These are phyloP conservation scores for Botryotinia convoluta DNA, from an alignment of 2,329 filamentous ascomycete genomes.

Conservation along the genomic window DNA sequence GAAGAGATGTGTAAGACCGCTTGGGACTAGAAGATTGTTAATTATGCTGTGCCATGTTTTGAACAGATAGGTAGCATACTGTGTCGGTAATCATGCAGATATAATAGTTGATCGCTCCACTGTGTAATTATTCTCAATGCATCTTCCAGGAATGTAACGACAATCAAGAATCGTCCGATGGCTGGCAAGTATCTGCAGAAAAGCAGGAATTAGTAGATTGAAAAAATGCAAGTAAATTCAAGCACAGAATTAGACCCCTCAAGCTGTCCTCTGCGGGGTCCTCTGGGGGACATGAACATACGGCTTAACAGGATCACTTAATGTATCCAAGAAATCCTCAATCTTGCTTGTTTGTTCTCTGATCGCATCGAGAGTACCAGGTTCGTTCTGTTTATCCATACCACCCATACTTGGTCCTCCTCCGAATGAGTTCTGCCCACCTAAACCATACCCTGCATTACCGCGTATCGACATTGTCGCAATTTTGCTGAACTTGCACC, in stretches of 20 bases:
- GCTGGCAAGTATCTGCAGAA: conserved; percentile 77
- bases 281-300: conserved; percentile 50
- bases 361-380: conserved; percentile 70
- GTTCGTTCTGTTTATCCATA: conserved; percentile 36
- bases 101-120: conserved; percentile 92
- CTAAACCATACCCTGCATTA: conserved; percentile 46
- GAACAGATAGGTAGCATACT: conserved; percentile 55
- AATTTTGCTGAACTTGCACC: conserved; percentile 34
- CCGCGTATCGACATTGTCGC: conserved; percentile 55
- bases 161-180: conserved; percentile 95
- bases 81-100: conserved; percentile 86
- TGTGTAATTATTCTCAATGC: conserved; percentile 94
- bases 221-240: not conserved
- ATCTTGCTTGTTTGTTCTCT: conserved; percentile 97
- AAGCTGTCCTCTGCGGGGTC: conserved; percentile 23
- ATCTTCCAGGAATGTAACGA: conserved; percentile 97
- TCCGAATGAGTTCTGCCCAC: conserved; percentile 40
- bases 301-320: conserved; percentile 93
- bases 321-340: conserved; percentile 83
- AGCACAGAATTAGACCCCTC: not conserved
- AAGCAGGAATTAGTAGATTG: conserved; percentile 25
- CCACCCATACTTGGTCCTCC: conserved; percentile 34
- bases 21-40: conserved; percentile 62
- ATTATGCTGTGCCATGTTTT: conserved; percentile 19
- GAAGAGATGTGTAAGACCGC: conserved; percentile 87